These are phyloP conservation scores for Chimonanthus praecox DNA, from an alignment of 164 flowering plant species.

Conservation along the genomic window DNA sequence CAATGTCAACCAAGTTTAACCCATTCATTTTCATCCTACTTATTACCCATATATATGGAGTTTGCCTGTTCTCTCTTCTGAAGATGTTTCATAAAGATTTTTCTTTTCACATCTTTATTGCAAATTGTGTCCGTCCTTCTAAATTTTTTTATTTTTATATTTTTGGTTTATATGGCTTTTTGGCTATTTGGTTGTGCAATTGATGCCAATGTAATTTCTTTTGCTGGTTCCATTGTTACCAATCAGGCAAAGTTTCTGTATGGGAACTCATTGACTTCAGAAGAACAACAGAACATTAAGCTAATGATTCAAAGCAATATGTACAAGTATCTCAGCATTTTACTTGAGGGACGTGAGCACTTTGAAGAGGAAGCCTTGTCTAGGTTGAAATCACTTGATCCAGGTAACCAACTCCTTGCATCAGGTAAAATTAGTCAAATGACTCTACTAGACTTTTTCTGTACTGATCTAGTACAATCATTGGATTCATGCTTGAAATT, in stretches of 20 bases:
- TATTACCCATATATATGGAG: not conserved
- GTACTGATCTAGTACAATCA: not conserved
- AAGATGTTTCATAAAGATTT: not conserved
- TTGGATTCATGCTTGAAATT: not conserved
- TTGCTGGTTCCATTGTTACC: conserved; percentile 10
- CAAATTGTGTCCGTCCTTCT: not conserved
- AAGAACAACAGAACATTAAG: conserved; percentile 78
- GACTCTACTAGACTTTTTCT: not conserved
- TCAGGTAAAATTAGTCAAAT: conserved; percentile 29
- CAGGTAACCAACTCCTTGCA: conserved; percentile 29
- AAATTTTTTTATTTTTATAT: not conserved
- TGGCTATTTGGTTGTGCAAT: no score
- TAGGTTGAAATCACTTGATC: conserved; percentile 19
- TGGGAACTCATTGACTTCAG: conserved; percentile 64
- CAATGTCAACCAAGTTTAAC: no score
- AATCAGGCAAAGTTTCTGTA: conserved; percentile 85
- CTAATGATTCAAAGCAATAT: conserved; percentile 96
- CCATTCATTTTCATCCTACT: not conserved
- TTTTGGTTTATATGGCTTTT: not conserved
- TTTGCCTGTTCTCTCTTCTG: not conserved
- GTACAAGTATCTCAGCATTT: conserved; percentile 89
- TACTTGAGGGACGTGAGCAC: conserved; percentile 92
- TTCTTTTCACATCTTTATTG: not conserved
- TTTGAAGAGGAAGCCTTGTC: conserved; percentile 85
- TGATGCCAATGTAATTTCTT: not conserved